Evolutionary conservation across 352 stramenopile species (phyloP).

Genomic region (Aphanomyces invadans): DNA sequence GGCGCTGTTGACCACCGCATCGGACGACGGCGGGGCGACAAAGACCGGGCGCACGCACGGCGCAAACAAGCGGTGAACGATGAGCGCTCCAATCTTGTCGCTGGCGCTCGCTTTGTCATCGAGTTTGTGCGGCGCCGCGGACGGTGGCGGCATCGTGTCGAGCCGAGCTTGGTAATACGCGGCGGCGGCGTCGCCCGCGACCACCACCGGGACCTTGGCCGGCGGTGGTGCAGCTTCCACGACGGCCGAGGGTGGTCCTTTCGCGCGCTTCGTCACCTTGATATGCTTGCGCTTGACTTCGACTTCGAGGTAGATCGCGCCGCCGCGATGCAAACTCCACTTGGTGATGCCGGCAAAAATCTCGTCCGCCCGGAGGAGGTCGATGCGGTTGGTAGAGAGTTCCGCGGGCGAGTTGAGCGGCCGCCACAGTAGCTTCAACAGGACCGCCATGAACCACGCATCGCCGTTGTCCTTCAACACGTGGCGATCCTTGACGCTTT

Average conservation of each 20-base stretch:
- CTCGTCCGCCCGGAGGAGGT: constrained; percentile 78
- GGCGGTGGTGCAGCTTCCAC: constrained; percentile 36
- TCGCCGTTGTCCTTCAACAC: constrained; percentile 80
- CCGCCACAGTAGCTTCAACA: constrained; percentile 79
- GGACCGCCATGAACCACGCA: constrained; percentile 78
- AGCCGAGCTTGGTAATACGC: constrained; percentile 8
- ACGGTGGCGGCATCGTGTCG: neutral
- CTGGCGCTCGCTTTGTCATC: constrained; percentile 35
- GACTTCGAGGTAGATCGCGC: constrained; percentile 79
- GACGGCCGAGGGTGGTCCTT: constrained; percentile 33
- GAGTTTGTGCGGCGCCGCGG: neutral
- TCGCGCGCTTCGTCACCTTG: constrained; percentile 57
- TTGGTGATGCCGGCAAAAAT: constrained; percentile 85
- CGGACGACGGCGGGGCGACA: neutral
- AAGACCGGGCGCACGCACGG: constrained; percentile 7
- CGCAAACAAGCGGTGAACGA: constrained; percentile 3
- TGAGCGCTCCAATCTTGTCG: constrained; percentile 20
- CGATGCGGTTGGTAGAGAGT: constrained; percentile 60
- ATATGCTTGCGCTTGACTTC: constrained; percentile 81
- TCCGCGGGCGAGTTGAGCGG: constrained; percentile 64
- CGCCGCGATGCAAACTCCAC: constrained; percentile 73
- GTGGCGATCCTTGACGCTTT: constrained; percentile 76
- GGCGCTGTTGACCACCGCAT: neutral
- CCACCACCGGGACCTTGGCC: constrained; percentile 23
- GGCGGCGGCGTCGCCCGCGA: neutral